Evolutionary conservation across 2,329 filamentous ascomycete species (phyloP), one percentile per base, ranked within the genome.

Genomic region (Clonostachys byssicola): DNA sequence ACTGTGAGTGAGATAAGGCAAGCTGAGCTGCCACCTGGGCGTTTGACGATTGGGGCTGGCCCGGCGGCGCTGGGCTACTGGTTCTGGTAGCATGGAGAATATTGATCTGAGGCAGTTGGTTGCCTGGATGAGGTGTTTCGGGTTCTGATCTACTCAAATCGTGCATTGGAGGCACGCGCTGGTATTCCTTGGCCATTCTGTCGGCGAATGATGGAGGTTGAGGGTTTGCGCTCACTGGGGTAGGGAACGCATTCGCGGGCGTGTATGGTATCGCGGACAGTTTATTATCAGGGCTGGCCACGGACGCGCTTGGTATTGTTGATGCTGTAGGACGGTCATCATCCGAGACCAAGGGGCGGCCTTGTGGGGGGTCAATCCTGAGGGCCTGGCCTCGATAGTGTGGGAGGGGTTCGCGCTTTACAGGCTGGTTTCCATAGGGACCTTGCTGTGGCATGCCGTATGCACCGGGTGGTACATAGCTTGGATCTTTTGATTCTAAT

Each of bases 401-500:
- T 45, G 80, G 75, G 46, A 82, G 58, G 40, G 78, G 71, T 57
- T 85, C 80, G 45, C 81, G 75, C 60, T 82, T 78, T 47, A 64
- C 59, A 23, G 66, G 60, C 49, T 68, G 67, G 50, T 52, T 61
- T 51, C 54, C 66, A 56, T 62, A 68, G 46, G 54, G 60, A 51
- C 56, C 61, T 48, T 70, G 70, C 56, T 79, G 77, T 38, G 76
- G 76, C 78, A 82, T 81, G 45, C 77, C 78, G 55, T 84, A 86
- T 8, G 81, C 80, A 44, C 80, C 78, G 16, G 79, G 76, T 33
- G 78, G 79, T 4, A 81, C 69, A 55, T 85, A 85, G 49, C 67
- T 79, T 0, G 80, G 78, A 54, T 92, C 89, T 67, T 95, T 95
- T 17, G 90, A 92, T 67, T 95, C 89, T 44, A 95, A 77, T 50